Evolutionary conservation across 148 eudicot species (phyloP), one percentile per base, ranked within the genome.

Genomic region (Suaeda aralocaspica): DNA sequence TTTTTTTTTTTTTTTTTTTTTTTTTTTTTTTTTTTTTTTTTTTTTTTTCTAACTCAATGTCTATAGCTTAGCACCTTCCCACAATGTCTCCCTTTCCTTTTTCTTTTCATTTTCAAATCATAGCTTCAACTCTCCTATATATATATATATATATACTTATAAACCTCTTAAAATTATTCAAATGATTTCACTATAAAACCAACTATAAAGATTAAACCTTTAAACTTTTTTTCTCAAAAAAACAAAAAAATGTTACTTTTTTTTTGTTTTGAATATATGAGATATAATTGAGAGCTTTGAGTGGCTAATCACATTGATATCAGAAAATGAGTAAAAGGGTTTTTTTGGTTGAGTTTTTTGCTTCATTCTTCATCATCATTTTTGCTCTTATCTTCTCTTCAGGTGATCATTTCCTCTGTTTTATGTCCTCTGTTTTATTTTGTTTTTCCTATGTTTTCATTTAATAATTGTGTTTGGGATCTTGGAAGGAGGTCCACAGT

Each of bases 351-450:
- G 73, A 67, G 36, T 64, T 51, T 60, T 76, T 77, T 41, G 26
- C 72, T 45, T 53, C 77, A 70, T 64, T 85, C 66, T 78, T 87
- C 53, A 80, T 78, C 66, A 80, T 87, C 53, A 80, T 78, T 9
- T 68, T 82, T 44, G 74, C 69, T 58, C 68, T 76, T 75, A 66
- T 79, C 66, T 72, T 85, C 77, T 74, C 56, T 78, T 84, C 85
- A 83, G 96, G 96, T 89, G 67, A 80, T 36, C 52, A 74, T 59
- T 76, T 59, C 46, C 70, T 62, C 53, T 69, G 15, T 29, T 41
- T 46, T n/a, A 74, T 59, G 74, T 59, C 46, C 70, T 62, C 53
- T 69, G 15, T 29, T 41, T 46, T n/a, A 21, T 11, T 14, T 63
- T 15, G 1, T 24, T 11, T 24, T n/a, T 63, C 14, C 0, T 63